Conservation (phyloP, 345 rosid species). For the Aegle marmelos region DNA sequence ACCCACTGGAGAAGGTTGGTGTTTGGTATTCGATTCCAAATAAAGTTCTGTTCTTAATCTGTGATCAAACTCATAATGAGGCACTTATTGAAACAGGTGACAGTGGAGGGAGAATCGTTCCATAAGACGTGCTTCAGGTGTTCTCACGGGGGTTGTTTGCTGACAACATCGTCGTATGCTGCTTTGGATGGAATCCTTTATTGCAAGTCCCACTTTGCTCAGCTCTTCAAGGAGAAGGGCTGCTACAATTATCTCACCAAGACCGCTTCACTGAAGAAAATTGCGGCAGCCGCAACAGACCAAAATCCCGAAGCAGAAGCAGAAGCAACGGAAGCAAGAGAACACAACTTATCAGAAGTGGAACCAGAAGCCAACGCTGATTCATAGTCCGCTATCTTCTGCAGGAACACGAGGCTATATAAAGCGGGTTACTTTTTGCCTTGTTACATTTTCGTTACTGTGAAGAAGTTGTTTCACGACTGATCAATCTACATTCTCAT, state of each 20-base stretch:
- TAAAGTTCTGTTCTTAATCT: too few relatives aligned
- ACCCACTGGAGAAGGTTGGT: slow-evolving; percentile 52
- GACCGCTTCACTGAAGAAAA: slow-evolving; percentile 28
- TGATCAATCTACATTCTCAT: not conserved
- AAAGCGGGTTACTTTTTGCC: not conserved
- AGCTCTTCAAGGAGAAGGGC: slow-evolving; percentile 56
- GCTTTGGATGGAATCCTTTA: slow-evolving; percentile 48
- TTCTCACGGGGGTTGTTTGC: slow-evolving; percentile 46
- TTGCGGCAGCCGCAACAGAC: not conserved
- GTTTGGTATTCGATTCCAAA: not conserved
- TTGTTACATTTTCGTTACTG: not conserved
- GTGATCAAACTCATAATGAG: not conserved
- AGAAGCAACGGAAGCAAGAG: not conserved
- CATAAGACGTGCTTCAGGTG: slow-evolving; percentile 63
- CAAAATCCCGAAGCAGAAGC: slow-evolving; percentile 13
- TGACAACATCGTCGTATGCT: slow-evolving; percentile 46
- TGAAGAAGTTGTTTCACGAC: not conserved
- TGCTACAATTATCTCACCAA: slow-evolving; percentile 37
- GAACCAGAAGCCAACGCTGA: slow-evolving; percentile 3
- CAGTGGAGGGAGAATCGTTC: slow-evolving; percentile 46
- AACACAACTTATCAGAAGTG: not conserved
- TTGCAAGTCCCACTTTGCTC: slow-evolving; percentile 54
- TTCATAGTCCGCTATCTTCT: not conserved
- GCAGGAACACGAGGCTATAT: not conserved
- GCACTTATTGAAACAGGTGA: slow-evolving; percentile 26